phyloP scores from a whole-genome alignment of 169 alveolate genomes.

The Eimeria acervulina region DNA sequence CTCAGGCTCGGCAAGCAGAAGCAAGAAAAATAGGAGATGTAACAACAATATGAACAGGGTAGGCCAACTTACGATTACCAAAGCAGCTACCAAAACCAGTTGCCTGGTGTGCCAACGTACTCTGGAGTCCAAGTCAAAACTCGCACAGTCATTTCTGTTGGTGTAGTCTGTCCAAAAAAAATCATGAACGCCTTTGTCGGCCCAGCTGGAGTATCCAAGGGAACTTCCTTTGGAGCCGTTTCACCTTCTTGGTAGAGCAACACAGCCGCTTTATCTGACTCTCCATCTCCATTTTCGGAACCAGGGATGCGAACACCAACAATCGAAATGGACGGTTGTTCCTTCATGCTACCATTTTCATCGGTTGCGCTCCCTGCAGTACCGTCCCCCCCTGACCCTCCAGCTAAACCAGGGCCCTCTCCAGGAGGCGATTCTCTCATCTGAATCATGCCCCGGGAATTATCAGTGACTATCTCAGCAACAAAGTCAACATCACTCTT shows the following conservation, averaged over 20 bases:
- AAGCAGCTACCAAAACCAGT: too few species aligned
- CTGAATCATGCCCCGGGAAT: background rate
- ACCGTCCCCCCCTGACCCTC: constrained; percentile 3
- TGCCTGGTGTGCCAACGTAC: background rate
- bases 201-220: constrained; percentile 63
- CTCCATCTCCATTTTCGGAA: background rate
- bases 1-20: background rate
- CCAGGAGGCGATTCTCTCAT: background rate
- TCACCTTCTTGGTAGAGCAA: background rate
- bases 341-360: background rate
- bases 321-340: constrained; percentile 16
- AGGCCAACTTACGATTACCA: background rate
- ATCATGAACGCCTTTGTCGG: constrained; percentile 52
- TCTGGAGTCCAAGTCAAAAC: background rate
- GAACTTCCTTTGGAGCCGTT: constrained; percentile 7
- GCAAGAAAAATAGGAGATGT: background rate
- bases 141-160: background rate
- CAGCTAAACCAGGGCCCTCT: constrained; percentile 14
- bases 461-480: constrained; percentile 10
- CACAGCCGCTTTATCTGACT: background rate
- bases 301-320: constrained; percentile 50
- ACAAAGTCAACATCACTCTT: background rate
- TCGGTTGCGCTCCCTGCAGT: background rate
- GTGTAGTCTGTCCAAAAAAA: background rate
- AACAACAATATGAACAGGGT: background rate